These are phyloP conservation scores for Ganoderma resinaceum DNA, from an alignment of 1,284 basidiomycete genomes.

Conservation along the genomic window DNA sequence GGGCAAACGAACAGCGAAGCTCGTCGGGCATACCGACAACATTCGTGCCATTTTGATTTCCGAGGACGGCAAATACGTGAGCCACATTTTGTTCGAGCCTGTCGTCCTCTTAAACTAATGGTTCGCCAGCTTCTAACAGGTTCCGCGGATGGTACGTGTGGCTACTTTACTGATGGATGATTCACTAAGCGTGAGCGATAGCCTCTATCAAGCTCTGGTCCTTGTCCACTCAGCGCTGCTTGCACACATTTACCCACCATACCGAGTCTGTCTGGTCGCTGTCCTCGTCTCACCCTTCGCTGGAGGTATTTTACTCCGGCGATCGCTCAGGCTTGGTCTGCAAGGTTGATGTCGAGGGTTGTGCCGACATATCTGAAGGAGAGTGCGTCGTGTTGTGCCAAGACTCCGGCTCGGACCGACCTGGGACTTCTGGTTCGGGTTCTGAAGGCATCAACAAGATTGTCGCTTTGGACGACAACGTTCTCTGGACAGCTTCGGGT, in stretches of 20 bases:
- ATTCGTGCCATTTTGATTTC: constrained; percentile 90
- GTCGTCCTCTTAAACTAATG: not conserved
- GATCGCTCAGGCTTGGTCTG: constrained; percentile 92
- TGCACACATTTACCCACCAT: constrained; percentile 97
- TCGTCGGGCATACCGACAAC: constrained; percentile 97
- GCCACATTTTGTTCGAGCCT: constrained; percentile 37
- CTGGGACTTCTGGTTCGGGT: constrained; percentile 39
- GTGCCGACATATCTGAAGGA: constrained; percentile 83
- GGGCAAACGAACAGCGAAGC: constrained; percentile 73
- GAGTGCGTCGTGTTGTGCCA: constrained; percentile 88
- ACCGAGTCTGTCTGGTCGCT: constrained; percentile 96
- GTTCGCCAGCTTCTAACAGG: constrained; percentile 81
- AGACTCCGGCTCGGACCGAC: constrained; percentile 49
- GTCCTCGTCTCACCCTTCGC: constrained; percentile 84
- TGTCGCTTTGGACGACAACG: constrained; percentile 83
- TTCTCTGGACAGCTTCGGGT: constrained; percentile 92
- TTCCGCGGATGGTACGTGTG: constrained; percentile 78
- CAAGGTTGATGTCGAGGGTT: constrained; percentile 88
- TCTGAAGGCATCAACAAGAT: constrained; percentile 87
- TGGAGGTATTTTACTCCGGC: constrained; percentile 96
- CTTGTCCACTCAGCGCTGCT: constrained; percentile 83
- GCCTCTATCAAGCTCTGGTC: constrained; percentile 95
- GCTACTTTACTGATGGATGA: not conserved
- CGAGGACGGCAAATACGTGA: constrained; percentile 89
- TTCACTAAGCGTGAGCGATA: constrained; percentile 35